phyloP scores from a whole-genome alignment of 177 flowering plant species.

The Vitis hybrid region DNA sequence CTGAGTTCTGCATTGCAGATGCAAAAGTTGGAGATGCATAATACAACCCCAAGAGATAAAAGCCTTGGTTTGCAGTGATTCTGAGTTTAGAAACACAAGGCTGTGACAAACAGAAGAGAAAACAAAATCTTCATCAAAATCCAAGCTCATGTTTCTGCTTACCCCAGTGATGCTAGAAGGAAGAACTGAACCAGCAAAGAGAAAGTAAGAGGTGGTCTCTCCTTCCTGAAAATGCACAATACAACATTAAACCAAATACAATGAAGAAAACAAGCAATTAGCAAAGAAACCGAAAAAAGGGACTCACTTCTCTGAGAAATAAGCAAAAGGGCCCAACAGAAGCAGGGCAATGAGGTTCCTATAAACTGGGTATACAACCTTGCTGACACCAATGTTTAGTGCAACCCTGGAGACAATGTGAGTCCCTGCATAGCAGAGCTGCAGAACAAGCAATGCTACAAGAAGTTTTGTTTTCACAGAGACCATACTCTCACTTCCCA shows the following conservation, averaged over 20 bases:
- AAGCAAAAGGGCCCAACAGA: constrained; percentile 64
- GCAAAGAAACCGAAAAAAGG: not conserved
- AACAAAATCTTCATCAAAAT: not conserved
- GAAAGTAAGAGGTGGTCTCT: constrained; percentile 73
- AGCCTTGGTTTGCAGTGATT: constrained; percentile 85
- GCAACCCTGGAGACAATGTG: constrained; percentile 80
- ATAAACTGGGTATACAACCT: constrained; percentile 72
- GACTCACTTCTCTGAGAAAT: constrained; percentile 68
- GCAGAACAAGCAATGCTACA: constrained; percentile 53
- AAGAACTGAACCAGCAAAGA: constrained; percentile 67
- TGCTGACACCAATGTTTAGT: constrained; percentile 79
- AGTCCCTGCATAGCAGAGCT: constrained; percentile 67
- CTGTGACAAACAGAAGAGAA: not conserved
- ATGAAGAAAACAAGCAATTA: too few relatives aligned
- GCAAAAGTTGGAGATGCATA: constrained; percentile 64
- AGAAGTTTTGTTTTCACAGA: constrained; percentile 62
- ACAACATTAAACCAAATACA: not conserved
- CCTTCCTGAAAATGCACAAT: constrained; percentile 45
- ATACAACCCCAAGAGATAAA: constrained; percentile 60
- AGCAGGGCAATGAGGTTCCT: constrained; percentile 70
- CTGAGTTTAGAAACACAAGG: constrained; percentile 23
- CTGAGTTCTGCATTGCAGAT: constrained; percentile 61
- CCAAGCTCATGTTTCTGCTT: constrained; percentile 11
- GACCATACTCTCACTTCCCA: constrained; percentile 21
- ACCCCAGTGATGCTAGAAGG: constrained; percentile 74